Evolutionary conservation across 1,284 basidiomycete genomes (phyloP), one percentile per base, ranked within the genome.

Genomic region (Ustilago shanxiensis): DNA sequence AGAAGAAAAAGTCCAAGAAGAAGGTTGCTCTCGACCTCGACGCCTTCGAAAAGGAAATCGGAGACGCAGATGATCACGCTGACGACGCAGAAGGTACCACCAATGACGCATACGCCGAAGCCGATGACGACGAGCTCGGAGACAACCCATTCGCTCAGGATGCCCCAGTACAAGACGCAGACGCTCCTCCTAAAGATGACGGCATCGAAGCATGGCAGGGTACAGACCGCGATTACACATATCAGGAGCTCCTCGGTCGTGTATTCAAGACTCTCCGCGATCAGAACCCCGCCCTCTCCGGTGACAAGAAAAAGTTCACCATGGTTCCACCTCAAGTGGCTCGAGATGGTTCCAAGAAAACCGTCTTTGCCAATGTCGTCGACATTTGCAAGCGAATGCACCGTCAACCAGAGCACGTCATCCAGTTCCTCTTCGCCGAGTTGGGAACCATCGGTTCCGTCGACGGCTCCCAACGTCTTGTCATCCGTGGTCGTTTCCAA

Each of bases 341-440:
- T 83, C 90, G 95, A 84, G 96, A 99, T 89, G 90, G 90, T 26
- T 96, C 95, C 88, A 98, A 99, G 88, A 96, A 96, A 88, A 92
- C 95, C 49, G 93, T 97, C 77, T 99, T 99, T 81, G 92, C 95
- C 79, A 99, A 99, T 87, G 90, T 99, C 70, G 91, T 92, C 80
- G 96, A 99, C 86, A 99, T 99, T 81, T 98, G 96, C 90, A 95
- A 93, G 88, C 91, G 94, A 60, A 98, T 99, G 95, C 96, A 98
- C 88, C 90, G 96, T 86, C 93, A 95, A 88, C 95, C 96, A n/a
- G 97, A 99, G 88, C 97, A 99, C 86, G 95, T 98, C 82, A 98
- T 98, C 79, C 92, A 94, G 87, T 99, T 94, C 89, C 89, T 99
- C 80, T 98, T 98, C 87, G 92, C 97, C 60, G 96, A 99, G 88